phyloP scores from a whole-genome alignment of 345 rosid genomes.

The Pistacia atlantica region DNA sequence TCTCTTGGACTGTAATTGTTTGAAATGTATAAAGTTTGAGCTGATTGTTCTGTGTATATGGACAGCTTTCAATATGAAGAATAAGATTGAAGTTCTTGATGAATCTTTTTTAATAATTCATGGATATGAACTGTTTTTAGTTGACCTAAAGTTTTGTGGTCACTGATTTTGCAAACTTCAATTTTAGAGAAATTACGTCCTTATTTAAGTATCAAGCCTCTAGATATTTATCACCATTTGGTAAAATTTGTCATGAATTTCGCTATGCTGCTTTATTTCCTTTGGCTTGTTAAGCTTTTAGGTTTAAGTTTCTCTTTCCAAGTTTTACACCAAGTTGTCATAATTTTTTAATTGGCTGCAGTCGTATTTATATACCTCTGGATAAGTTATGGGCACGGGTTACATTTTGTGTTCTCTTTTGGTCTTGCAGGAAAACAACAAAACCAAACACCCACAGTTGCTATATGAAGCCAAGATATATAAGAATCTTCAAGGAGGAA shows the following conservation, averaged over 20 bases:
- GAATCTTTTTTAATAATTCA: neutral
- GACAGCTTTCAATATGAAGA: neutral
- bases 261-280: neutral
- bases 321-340: neutral
- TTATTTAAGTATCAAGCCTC: neutral
- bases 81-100: neutral
- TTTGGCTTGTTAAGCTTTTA: neutral
- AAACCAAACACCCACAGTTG: conserved; percentile 61
- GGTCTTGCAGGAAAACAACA: conserved; percentile 52
- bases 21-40: neutral
- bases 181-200: neutral
- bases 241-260: neutral
- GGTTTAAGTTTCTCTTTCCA: neutral
- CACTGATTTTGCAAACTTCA: neutral
- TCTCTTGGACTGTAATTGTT: neutral
- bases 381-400: neutral
- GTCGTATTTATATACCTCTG: no score
- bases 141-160: no score
- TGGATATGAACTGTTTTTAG: neutral
- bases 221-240: neutral
- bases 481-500: conserved; percentile 63
- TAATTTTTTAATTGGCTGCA: neutral
- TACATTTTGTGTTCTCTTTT: conserved; percentile 4
- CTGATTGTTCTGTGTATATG: neutral
- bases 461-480: conserved; percentile 66